Percentiles rank a stretch among this genome's conserved stretches.
Conservation (phyloP, 2,329 filamentous ascomycete genomes). For the Amesomyces nigricolor region DNA sequence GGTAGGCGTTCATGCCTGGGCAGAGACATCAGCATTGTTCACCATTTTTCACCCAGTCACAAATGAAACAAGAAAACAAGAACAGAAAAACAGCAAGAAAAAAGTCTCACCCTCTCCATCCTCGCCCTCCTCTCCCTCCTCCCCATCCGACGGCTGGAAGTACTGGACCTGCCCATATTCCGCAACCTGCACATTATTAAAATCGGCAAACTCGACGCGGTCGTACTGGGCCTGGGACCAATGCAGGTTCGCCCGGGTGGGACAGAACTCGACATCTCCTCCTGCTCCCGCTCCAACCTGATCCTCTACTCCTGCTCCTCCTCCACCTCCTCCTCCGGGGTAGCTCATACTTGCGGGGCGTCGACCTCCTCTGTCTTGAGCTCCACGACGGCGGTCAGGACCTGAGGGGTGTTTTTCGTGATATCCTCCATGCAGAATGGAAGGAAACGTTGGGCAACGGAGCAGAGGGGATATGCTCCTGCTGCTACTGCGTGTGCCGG, state of each 20-base stretch:
- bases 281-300: conserved; percentile 10
- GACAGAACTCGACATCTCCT: conserved; percentile 35
- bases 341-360: conserved; percentile 39
- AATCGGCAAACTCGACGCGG: conserved; percentile 39
- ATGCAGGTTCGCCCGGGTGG: conserved; percentile 36
- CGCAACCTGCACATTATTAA: conserved; percentile 35
- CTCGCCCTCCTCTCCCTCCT: conserved; percentile 33
- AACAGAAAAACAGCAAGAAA: neutral
- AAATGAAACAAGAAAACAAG: no score
- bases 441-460: neutral
- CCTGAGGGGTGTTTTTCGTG: conserved; percentile 28
- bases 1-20: neutral
- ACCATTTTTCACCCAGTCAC: neutral
- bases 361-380: conserved; percentile 28
- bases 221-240: conserved; percentile 35
- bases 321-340: conserved; percentile 13
- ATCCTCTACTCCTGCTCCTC: no score
- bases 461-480: neutral
- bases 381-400: conserved; percentile 29
- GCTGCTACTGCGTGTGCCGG: neutral
- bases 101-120: conserved; percentile 17
- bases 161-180: conserved; percentile 41
- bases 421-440: conserved; percentile 30
- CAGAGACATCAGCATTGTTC: neutral
- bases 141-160: conserved; percentile 36